Percentiles rank a stretch among this genome's conserved stretches.
phyloP scores from a whole-genome alignment of 1,284 basidiomycete species.

The Sanghuangporus weigelae region DNA sequence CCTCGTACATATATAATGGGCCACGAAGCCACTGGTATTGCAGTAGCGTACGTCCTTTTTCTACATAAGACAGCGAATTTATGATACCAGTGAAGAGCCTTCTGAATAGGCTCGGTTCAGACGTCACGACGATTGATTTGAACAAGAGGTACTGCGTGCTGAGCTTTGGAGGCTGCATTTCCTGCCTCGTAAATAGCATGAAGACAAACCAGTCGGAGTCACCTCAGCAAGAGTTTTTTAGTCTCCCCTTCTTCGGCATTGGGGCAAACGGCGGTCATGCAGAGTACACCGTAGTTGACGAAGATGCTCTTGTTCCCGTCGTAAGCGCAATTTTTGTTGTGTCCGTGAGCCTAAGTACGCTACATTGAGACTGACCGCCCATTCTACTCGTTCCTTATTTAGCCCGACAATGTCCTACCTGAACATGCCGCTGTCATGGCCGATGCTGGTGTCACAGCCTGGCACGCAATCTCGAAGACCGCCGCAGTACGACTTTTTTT shows the following conservation, averaged over 20 bases:
- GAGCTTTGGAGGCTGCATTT: not conserved
- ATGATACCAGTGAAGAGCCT: not conserved
- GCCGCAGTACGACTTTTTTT: conserved; percentile 18
- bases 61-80: not conserved
- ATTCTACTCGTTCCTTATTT: not conserved
- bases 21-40: conserved; percentile 25
- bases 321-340: not conserved
- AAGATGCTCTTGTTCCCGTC: not conserved
- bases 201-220: not conserved
- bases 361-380: not conserved
- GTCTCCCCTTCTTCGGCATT: not conserved
- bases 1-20: conserved; percentile 25
- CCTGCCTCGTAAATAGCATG: not conserved
- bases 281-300: conserved; percentile 2
- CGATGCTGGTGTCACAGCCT: conserved; percentile 25
- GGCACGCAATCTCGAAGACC: conserved; percentile 24
- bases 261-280: conserved; percentile 6
- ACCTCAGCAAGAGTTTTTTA: not conserved
- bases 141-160: not conserved
- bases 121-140: not conserved
- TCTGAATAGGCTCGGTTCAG: not conserved
- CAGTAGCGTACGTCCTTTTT: conserved; percentile 18
- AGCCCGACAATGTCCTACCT: conserved; percentile 23
- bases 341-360: not conserved
- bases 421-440: conserved; percentile 24